These are phyloP conservation scores for Cruciata laevipes DNA, from an alignment of 257 asterid genomes.

Conservation along the genomic window DNA sequence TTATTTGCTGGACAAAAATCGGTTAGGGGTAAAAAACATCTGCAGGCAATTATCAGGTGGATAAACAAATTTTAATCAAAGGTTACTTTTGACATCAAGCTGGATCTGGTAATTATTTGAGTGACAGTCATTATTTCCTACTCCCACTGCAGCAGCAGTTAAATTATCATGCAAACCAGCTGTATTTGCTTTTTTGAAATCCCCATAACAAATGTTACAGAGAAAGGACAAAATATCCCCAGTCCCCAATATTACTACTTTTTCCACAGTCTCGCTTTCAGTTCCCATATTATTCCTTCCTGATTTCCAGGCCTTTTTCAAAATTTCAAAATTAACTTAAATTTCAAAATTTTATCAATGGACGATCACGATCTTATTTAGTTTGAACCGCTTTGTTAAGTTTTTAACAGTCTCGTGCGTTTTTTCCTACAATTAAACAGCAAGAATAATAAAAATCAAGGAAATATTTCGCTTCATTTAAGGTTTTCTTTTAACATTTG, in stretches of 20 bases:
- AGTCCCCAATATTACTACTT: background rate
- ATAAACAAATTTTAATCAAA: no score
- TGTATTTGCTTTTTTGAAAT: background rate
- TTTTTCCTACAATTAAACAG: background rate
- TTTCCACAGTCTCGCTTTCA: slow-evolving; percentile 21
- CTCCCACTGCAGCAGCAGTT: background rate
- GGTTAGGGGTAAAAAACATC: background rate
- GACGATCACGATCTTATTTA: no score
- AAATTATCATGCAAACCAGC: slow-evolving; percentile 10
- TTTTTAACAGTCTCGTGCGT: background rate
- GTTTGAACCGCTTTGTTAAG: background rate
- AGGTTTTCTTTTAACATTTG: background rate
- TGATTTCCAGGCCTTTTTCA: slow-evolving; percentile 11
- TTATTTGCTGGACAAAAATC: background rate
- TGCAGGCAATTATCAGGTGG: background rate
- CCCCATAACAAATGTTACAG: background rate
- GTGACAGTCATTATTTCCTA: slow-evolving; percentile 2
- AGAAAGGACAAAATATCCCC: slow-evolving; percentile 6
- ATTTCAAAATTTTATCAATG: background rate
- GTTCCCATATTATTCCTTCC: slow-evolving; percentile 18
- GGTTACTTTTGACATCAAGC: background rate
- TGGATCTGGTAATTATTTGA: background rate
- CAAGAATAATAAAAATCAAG: background rate
- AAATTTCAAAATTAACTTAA: no score
- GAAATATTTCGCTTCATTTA: background rate